Evolutionary conservation across 495 filamentous ascomycete species (phyloP).

Genomic region (Xylaria telfairii): DNA sequence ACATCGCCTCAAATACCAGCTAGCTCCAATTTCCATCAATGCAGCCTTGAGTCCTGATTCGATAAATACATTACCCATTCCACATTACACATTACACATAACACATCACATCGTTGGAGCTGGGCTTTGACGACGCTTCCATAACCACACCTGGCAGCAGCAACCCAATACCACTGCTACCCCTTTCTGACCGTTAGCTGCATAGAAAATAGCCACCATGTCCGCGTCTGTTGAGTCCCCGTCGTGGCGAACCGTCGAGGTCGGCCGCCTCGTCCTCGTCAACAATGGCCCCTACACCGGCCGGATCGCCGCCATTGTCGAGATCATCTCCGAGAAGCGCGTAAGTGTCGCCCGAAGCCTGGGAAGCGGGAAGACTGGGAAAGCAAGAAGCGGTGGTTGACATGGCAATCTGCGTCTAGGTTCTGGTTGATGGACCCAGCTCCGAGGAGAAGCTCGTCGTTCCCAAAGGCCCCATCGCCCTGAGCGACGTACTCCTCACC

Average conservation of each 20-base stretch:
- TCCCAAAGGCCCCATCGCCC: constrained; percentile 80
- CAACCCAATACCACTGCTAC: not conserved
- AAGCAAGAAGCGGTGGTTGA: constrained; percentile 32
- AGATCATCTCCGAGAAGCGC: constrained; percentile 99
- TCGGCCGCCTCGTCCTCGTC: constrained; percentile 93
- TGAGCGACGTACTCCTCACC: constrained; percentile 85
- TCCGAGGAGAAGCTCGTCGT: constrained; percentile 74
- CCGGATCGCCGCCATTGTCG: constrained; percentile 90
- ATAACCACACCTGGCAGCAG: not conserved
- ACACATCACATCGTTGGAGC: not conserved
- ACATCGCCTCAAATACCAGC: not conserved
- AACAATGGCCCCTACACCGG: constrained; percentile 75
- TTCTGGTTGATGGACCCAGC: constrained; percentile 92
- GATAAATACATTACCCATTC: constrained; percentile 3
- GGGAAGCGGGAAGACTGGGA: constrained; percentile 17
- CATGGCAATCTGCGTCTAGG: constrained; percentile 60
- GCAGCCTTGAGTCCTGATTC: constrained; percentile 1
- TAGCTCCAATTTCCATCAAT: not conserved
- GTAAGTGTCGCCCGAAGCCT: constrained; percentile 65
- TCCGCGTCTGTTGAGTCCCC: constrained; percentile 71
- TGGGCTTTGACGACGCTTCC: not conserved
- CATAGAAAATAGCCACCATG: constrained; percentile 49
- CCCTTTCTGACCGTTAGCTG: constrained; percentile 29
- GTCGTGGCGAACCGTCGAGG: constrained; percentile 90
- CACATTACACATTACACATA: constrained; percentile 4